Evolutionary conservation across 495 filamentous ascomycete species (phyloP).

Genomic region (Chlorociboria aeruginascens): DNA sequence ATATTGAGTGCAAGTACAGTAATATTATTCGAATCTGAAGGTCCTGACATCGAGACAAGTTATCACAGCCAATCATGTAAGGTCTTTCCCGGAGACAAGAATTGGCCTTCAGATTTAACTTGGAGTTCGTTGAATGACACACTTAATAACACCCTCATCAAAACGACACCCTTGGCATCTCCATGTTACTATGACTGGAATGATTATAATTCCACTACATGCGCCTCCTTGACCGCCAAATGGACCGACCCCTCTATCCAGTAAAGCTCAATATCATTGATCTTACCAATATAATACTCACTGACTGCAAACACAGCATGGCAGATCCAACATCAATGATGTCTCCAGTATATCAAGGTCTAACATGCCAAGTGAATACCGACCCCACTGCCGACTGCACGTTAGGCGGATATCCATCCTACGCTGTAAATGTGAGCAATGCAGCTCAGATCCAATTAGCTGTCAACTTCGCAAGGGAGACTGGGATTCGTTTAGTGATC

Average conservation of each 20-base stretch:
- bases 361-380: slow-evolving; percentile 1
- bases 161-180: slow-evolving; percentile 4
- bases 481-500: slow-evolving; percentile 49
- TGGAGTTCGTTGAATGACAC: slow-evolving; percentile 4
- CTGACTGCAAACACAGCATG: background rate
- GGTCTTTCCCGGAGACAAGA: slow-evolving; percentile 5
- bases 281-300: background rate
- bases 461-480: slow-evolving; percentile 30
- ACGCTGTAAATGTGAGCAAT: slow-evolving; percentile 32
- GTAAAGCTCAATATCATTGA: background rate
- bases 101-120: background rate
- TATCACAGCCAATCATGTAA: background rate
- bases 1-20: background rate
- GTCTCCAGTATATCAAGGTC: slow-evolving; percentile 3
- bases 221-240: background rate
- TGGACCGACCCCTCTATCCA: slow-evolving; percentile 8
- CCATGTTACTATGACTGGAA: background rate
- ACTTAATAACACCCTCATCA: background rate
- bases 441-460: slow-evolving; percentile 27
- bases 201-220: background rate
- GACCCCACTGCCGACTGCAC: slow-evolving; percentile 1
- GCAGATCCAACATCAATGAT: slow-evolving; percentile 8
- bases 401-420: slow-evolving; percentile 31
- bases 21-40: background rate
- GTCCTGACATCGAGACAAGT: background rate